Conservation (phyloP, 2,329 filamentous ascomycete genomes). For the Colletotrichum sidae region DNA sequence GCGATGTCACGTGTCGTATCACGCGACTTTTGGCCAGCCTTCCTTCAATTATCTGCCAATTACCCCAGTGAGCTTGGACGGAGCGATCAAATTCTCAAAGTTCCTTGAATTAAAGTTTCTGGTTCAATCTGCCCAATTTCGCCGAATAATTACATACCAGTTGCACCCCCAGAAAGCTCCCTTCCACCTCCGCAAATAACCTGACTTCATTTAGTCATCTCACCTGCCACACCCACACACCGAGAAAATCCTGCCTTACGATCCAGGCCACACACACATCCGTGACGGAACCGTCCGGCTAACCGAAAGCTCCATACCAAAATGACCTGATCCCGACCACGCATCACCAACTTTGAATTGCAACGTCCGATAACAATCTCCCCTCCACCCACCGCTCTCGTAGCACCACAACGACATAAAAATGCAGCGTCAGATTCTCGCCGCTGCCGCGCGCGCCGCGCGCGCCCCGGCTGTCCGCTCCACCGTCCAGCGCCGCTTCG, state of each 20-base stretch:
- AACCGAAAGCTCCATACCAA: slow-evolving; percentile 37
- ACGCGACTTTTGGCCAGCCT: background rate
- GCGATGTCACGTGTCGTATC: slow-evolving; percentile 23
- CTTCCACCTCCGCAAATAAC: slow-evolving; percentile 30
- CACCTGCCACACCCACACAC: slow-evolving; percentile 26
- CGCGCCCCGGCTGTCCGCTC: slow-evolving; percentile 64
- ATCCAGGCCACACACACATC: slow-evolving; percentile 33
- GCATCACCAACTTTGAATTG: slow-evolving; percentile 26
- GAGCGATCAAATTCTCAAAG: too few relatives aligned
- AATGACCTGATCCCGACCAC: slow-evolving; percentile 42
- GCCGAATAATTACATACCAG: too few relatives aligned
- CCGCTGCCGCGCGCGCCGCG: slow-evolving; percentile 71
- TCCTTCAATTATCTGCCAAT: background rate
- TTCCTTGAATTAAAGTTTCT: too few relatives aligned
- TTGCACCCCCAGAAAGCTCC: slow-evolving; percentile 3
- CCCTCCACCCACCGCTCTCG: slow-evolving; percentile 22
- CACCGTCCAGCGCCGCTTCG: slow-evolving; percentile 77
- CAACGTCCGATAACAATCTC: slow-evolving; percentile 25
- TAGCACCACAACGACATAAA: slow-evolving; percentile 45
- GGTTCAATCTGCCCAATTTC: too few relatives aligned
- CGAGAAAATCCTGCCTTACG: slow-evolving; percentile 16
- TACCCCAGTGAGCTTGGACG: background rate
- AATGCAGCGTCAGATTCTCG: slow-evolving; percentile 75
- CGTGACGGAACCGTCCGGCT: slow-evolving; percentile 29
- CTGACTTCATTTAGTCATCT: slow-evolving; percentile 37